Conservation (phyloP, 225 moss, liverwort and hornwort genomes). For the Pseudoscleropodium purum region DNA sequence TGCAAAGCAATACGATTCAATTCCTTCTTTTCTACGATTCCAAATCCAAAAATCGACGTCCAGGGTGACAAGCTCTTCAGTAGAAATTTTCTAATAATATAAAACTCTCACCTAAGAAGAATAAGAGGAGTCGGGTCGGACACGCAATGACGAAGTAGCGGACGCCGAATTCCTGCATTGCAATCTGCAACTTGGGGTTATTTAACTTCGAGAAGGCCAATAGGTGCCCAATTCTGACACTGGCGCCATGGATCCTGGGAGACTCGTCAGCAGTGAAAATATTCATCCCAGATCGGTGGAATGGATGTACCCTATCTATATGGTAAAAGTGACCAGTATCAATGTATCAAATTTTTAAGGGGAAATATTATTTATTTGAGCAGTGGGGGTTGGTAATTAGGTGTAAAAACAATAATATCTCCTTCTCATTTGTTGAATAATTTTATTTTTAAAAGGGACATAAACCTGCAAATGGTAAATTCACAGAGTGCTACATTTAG, state of each 20-base stretch:
- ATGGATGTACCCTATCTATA: neutral
- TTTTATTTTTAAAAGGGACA: neutral
- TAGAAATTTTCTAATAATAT: no score
- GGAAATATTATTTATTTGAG: neutral
- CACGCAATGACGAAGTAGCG: neutral
- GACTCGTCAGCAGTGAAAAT: neutral
- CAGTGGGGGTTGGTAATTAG: neutral
- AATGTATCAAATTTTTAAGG: neutral
- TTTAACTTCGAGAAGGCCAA: neutral
- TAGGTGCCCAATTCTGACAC: neutral
- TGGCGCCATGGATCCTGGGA: neutral
- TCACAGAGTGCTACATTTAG: neutral
- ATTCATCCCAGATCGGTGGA: neutral
- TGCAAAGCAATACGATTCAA: neutral
- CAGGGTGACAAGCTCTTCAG: no score
- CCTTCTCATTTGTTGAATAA: neutral
- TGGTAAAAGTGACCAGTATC: neutral
- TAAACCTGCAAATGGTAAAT: neutral
- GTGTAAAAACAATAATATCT: neutral
- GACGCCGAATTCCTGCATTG: neutral
- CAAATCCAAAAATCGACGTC: neutral
- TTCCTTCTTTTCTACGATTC: neutral
- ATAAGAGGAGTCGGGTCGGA: neutral
- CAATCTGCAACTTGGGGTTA: neutral
- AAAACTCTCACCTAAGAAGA: no score